Base-by-base conservation (phyloP, 495 filamentous ascomycete genomes). In the Lophiostoma macrostomum region DNA sequence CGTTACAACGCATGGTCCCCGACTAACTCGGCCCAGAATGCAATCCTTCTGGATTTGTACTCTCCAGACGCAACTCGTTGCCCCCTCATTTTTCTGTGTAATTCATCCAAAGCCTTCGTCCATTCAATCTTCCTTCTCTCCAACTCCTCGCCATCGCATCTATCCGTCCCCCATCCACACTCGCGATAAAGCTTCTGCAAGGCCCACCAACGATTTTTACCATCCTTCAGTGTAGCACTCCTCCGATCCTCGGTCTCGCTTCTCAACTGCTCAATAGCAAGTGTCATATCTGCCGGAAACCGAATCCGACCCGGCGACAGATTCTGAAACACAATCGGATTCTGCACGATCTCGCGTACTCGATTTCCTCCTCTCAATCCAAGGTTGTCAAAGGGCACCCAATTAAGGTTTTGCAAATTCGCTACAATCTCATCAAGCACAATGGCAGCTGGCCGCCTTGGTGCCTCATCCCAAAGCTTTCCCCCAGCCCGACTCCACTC, bases 271-370 rank as follows among this genome's bases (percentile, higher is more conserved):
- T 43, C 39, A 27, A 43, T 23, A 8, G 39, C 39, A 5, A 25
- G 5, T 27, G 39, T 5, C 10, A 27, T 22, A 22, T 43, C 39
- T 20, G 5, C 8, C 12, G 39, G 39, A 6, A 23, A 10, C 5
- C 39, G 39, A 16, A 43, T 25, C 10, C 39, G 18, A 22, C 39
- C 39, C 5, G 39, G 39, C 16, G 6, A 43, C 10, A 43, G 22
- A 22, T 43, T 43, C 22, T 43, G 39, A 16, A 43, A 43, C 5
- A 43, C 20, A 8, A 43, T 43, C 6, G 39, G 39, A 25, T 43
- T 43, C 22, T 43, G 18, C 5, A 43, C 39, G 16, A 43, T 7
- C 7, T 8, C 8, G 5, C 39, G 14, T 10, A 11, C 22, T 10
- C 19, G 16, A 43, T 43, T 43, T 18, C 27, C 3, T n/a, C n/a